Evolutionary conservation across 306 rosid genomes (phyloP).

Genomic region (Clitoria ternatea): DNA sequence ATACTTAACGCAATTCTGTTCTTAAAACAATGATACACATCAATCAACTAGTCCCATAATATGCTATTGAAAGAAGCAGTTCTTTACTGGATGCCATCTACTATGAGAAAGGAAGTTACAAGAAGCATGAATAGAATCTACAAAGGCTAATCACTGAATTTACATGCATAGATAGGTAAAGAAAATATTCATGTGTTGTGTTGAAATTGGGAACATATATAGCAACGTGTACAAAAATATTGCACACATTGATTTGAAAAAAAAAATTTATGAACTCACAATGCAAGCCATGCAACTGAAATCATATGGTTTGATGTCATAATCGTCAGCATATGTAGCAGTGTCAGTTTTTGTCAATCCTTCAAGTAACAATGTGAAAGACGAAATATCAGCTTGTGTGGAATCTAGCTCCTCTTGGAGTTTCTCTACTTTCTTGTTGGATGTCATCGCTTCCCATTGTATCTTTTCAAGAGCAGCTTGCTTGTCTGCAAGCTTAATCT

Average conservation of each 20-base stretch:
- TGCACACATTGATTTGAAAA: slow-evolving; percentile 5
- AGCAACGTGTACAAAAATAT: neutral
- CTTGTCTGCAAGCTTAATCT: slow-evolving; percentile 96
- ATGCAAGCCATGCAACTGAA: slow-evolving; percentile 21
- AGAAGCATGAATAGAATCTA: slow-evolving; percentile 5
- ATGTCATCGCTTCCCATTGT: slow-evolving; percentile 83
- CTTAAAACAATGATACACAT: neutral
- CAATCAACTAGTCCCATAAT: neutral
- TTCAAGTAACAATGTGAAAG: slow-evolving; percentile 51
- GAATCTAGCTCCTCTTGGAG: slow-evolving; percentile 38
- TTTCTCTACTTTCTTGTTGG: slow-evolving; percentile 47
- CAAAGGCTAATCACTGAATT: neutral
- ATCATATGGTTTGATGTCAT: slow-evolving; percentile 32
- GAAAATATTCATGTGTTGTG: slow-evolving; percentile 17
- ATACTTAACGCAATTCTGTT: slow-evolving; percentile 3
- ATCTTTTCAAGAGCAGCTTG: slow-evolving; percentile 89
- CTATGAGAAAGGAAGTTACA: neutral
- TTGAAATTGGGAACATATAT: slow-evolving; percentile 30
- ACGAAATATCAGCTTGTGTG: slow-evolving; percentile 36
- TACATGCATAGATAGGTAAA: neutral
- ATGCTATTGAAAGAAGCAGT: neutral
- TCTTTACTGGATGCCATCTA: neutral
- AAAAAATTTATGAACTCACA: slow-evolving; percentile 39
- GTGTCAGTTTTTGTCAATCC: slow-evolving; percentile 53
- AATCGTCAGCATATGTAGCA: slow-evolving; percentile 24